Evolutionary conservation across 2,329 filamentous ascomycete genomes (phyloP), one percentile per base, ranked within the genome.

Genomic region (Xylaria sp.): DNA sequence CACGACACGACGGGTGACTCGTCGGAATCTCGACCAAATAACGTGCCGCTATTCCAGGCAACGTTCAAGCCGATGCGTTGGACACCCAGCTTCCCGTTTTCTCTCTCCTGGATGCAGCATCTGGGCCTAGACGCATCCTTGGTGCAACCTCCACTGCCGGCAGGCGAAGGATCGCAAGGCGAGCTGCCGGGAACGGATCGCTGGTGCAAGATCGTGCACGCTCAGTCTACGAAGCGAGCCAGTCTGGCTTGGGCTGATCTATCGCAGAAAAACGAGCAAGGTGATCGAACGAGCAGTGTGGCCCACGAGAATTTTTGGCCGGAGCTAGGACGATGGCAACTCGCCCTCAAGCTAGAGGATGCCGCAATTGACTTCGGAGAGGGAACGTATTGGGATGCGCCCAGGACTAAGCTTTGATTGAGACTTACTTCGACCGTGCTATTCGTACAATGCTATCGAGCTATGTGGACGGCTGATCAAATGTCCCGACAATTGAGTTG

Each of bases 131-230:
- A 84, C 66, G 72, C 80, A 1, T 79, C 76, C 0, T 74, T 87
- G 10, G 82, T 84, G n/a, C 82, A 84, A 51, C 85, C 85, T 2
- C 85, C 85, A 0, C 74, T 87, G 0, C 85, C 85, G 0, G 71
- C 75, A 1, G 83, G 82, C 4, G 53, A 74, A 2, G 80, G 78
- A 4, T 78, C 75, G 48, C 77, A 80, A 53, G 79, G 75, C 38
- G 85, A 86, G 74, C 75, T 86, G 1, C 78, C 80, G 1, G 83
- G 83, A 2, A 86, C 84, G 0, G 74, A 82, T 17, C 73, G 74
- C n/a, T 87, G 85, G 85, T 82, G 79, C 70, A 76, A 77, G 63
- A 73, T 83, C 31, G 44, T 75, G 23, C 81, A 81, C 0, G 63
- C 53, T 0, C 72, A 81, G 54, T 73, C 70, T 3, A 76, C 78